phyloP scores from a whole-genome alignment of 176 grass and related monocot species.

The Coix lacrymajobi region DNA sequence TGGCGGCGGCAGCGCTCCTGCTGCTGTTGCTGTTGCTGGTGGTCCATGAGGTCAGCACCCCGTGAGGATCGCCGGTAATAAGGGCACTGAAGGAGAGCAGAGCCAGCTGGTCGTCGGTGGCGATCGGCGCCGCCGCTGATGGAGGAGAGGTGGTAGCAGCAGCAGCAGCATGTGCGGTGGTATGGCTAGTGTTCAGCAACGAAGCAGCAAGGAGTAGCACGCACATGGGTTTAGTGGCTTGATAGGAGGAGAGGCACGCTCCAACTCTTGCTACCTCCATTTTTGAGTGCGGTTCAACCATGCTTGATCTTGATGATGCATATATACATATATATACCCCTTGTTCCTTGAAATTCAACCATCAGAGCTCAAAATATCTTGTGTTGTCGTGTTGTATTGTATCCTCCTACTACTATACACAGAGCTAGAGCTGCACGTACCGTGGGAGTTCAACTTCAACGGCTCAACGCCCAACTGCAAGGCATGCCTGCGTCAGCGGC shows the following conservation, averaged over 20 bases:
- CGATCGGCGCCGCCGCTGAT: neutral
- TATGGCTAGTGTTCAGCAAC: neutral
- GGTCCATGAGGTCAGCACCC: conserved; percentile 1
- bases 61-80: neutral
- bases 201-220: neutral
- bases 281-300: neutral
- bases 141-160: neutral
- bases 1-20: neutral
- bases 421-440: neutral
- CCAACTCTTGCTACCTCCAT: neutral
- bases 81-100: neutral
- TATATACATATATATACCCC: neutral
- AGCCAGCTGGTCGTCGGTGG: neutral
- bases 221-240: neutral
- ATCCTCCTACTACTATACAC: neutral
- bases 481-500: neutral
- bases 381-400: neutral
- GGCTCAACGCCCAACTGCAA: neutral
- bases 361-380: neutral
- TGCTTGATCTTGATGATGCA: too few species aligned
- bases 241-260: neutral
- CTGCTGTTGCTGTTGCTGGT: neutral
- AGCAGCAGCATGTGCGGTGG: neutral
- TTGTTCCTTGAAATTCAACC: neutral
- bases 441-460: too few species aligned